These are phyloP conservation scores for Agapanthus africanus DNA, from an alignment of 106 monocot species.

Conservation along the genomic window DNA sequence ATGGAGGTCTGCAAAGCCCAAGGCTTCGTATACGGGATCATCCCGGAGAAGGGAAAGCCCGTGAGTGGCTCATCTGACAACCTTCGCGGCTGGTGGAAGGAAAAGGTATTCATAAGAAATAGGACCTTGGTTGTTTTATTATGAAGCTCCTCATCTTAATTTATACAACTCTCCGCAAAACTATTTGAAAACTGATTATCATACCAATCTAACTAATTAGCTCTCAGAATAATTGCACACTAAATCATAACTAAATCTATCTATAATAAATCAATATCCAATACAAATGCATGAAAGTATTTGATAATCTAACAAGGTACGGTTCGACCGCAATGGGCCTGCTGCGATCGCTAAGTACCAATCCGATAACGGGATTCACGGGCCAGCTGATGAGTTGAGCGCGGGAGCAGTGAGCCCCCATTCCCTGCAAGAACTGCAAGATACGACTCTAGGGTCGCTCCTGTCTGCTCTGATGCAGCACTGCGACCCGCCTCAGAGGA, in stretches of 20 bases:
- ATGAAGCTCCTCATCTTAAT: too few species aligned
- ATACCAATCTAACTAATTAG: too few species aligned
- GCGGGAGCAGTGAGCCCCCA: constrained; percentile 29
- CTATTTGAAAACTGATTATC: too few species aligned
- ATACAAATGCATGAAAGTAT: too few species aligned
- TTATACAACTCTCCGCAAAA: too few species aligned
- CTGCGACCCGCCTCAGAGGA: constrained; percentile 74
- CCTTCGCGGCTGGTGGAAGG: constrained; percentile 54
- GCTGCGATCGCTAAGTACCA: constrained; percentile 40
- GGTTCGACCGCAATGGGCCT: constrained; percentile 47
- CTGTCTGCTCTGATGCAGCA: constrained; percentile 81
- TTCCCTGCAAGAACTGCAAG: constrained; percentile 66
- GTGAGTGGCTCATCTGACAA: constrained; percentile 51
- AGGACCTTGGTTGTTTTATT: too few species aligned
- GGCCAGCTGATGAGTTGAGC: constrained; percentile 20
- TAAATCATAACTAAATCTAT: too few species aligned
- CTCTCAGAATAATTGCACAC: too few species aligned
- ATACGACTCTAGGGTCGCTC: constrained; percentile 69
- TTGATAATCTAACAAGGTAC: too few species aligned
- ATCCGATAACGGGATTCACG: constrained; percentile 27
- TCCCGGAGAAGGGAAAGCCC: constrained; percentile 53
- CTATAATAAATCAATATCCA: too few species aligned
- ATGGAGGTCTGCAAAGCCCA: constrained; percentile 61
- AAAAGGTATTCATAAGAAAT: too few species aligned
- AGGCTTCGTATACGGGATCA: constrained; percentile 51